Evolutionary conservation across 2,329 filamentous ascomycete species (phyloP).

Genomic region (Pseudogymnoascus sp.): DNA sequence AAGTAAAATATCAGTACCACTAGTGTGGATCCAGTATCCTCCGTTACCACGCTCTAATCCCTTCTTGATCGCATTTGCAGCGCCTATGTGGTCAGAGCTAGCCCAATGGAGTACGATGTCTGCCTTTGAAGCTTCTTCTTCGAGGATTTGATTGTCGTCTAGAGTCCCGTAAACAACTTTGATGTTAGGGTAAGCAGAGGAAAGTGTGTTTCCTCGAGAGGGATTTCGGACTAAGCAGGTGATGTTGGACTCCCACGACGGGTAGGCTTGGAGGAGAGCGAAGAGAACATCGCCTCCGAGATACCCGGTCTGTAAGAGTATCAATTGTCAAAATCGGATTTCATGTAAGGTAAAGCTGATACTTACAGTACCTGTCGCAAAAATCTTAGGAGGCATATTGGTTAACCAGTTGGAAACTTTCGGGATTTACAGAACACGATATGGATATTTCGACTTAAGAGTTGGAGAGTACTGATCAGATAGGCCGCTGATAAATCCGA

Average conservation of each 20-base stretch:
- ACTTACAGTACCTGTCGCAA: not conserved
- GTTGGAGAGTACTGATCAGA: not conserved
- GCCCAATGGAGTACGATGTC: conserved; percentile 30
- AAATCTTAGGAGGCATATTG: conserved; percentile 5
- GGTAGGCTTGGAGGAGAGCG: conserved; percentile 9
- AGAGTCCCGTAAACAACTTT: conserved; percentile 26
- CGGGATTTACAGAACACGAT: not conserved
- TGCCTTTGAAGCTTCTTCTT: conserved; percentile 26
- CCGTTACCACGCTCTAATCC: conserved; percentile 41
- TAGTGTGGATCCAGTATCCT: conserved; percentile 44
- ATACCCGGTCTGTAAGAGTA: conserved; percentile 13
- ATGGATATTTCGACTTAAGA: no score
- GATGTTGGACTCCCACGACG: conserved; percentile 9
- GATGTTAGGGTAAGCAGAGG: conserved; percentile 22
- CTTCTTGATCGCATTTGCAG: conserved; percentile 39
- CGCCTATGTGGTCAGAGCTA: conserved; percentile 35
- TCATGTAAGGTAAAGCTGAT: not conserved
- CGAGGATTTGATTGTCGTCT: conserved; percentile 25
- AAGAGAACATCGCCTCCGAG: conserved; percentile 15
- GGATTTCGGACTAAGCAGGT: conserved; percentile 12
- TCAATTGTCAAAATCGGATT: not conserved
- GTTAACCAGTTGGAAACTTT: conserved; percentile 11
- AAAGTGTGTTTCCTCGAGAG: conserved; percentile 23
- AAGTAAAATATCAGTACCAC: conserved; percentile 39
- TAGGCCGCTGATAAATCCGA: no score